phyloP scores from a whole-genome alignment of 805 yeast genomes.

The Monosporozyma unispora region DNA sequence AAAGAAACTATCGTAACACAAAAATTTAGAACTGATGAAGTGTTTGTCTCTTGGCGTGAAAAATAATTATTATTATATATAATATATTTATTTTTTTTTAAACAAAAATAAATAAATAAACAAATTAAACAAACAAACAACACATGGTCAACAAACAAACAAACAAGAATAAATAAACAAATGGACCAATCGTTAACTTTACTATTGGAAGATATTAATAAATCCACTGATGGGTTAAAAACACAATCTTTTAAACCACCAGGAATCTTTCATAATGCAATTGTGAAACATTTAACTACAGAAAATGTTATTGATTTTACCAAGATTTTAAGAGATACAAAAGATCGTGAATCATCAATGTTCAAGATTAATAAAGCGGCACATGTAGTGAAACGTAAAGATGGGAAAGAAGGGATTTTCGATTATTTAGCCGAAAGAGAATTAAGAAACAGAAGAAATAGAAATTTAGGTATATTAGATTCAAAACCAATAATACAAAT shows the following conservation, averaged over 20 bases:
- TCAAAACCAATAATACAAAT: constrained; percentile 23
- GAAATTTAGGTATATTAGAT: constrained; percentile 28
- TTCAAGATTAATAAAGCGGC: constrained; percentile 36
- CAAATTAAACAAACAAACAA: not conserved
- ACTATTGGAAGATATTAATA: constrained; percentile 31
- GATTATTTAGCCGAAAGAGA: constrained; percentile 29
- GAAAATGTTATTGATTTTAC: constrained; percentile 34
- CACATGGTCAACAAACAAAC: not conserved
- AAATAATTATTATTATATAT: constrained; percentile 8
- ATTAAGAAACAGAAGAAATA: constrained; percentile 25
- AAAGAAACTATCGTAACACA: constrained; percentile 81
- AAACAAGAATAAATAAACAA: not conserved
- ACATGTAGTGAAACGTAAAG: constrained; percentile 36
- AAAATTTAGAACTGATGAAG: constrained; percentile 91
- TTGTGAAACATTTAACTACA: constrained; percentile 37
- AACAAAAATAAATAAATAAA: not conserved
- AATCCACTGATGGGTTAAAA: constrained; percentile 34
- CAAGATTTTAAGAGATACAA: constrained; percentile 51
- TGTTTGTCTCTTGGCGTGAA: constrained; percentile 82
- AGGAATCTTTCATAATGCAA: constrained; percentile 59
- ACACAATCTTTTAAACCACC: constrained; percentile 43
- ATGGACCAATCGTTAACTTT: constrained; percentile 26
- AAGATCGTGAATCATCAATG: constrained; percentile 40
- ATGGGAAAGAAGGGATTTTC: constrained; percentile 38
- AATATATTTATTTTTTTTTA: not conserved